These are phyloP conservation scores for Acanthamoeba sp. DNA, from an alignment of 208 protist genomes.

Conservation along the genomic window DNA sequence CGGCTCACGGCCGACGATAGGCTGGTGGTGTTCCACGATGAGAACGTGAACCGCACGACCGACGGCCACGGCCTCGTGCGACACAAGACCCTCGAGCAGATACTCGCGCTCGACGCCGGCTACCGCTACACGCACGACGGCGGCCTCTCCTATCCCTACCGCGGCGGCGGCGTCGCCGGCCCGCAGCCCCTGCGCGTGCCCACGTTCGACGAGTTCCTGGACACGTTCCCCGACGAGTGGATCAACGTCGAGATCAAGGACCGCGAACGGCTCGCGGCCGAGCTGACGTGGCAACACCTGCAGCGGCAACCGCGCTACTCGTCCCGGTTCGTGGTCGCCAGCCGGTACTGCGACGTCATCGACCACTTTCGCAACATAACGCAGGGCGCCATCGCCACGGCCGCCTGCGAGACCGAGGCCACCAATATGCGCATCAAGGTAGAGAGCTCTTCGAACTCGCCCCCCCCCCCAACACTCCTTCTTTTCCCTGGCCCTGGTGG, in stretches of 20 bases:
- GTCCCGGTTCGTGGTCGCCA: conserved; percentile 12
- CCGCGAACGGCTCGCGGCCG: not conserved
- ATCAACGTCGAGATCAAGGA: conserved; percentile 48
- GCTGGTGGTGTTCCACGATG: conserved; percentile 29
- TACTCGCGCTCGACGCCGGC: conserved; percentile 27
- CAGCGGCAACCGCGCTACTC: not conserved
- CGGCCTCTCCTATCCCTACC: conserved; percentile 3
- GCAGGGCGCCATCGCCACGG: conserved; percentile 3
- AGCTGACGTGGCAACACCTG: conserved; percentile 5
- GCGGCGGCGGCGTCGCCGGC: not conserved
- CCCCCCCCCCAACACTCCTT: not conserved
- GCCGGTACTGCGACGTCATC: conserved; percentile 29
- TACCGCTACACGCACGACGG: conserved; percentile 27
- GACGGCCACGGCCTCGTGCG: not conserved
- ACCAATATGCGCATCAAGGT: conserved; percentile 38
- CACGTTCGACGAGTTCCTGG: conserved; percentile 32
- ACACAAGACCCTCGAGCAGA: conserved; percentile 3
- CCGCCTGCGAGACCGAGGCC: conserved; percentile 21
- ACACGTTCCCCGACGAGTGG: not conserved
- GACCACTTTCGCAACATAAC: conserved; percentile 45
- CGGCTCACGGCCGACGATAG: conserved; percentile 13
- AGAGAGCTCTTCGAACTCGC: not conserved
- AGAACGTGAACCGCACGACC: conserved; percentile 16
- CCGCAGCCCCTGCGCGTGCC: not conserved
- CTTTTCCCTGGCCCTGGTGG: too few species aligned